Evolutionary conservation across 1,139 yeast genomes (phyloP).

Genomic region (Pichia sp.): DNA sequence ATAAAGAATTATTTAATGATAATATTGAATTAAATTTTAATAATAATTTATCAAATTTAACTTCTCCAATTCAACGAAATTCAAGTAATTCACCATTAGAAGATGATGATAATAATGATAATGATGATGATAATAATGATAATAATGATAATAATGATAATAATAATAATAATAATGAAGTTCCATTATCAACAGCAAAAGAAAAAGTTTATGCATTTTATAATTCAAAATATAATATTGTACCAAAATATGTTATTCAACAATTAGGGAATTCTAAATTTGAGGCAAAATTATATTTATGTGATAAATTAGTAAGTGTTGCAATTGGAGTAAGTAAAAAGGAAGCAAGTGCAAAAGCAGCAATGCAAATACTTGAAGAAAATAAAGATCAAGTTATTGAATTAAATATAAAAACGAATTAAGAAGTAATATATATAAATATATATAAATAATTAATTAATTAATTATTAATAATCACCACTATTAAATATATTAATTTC

Average conservation of each 20-base stretch:
- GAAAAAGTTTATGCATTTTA: conserved; percentile 12
- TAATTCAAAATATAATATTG: conserved; percentile 4
- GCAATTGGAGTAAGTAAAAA: conserved; percentile 14
- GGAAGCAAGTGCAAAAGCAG: conserved; percentile 16
- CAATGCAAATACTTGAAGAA: conserved; percentile 9
- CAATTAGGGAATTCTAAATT: conserved; percentile 4
- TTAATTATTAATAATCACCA: conserved; percentile 52
- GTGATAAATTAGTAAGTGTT: neutral
- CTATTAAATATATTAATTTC: conserved; percentile 86
- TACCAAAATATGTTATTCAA: conserved; percentile 7
- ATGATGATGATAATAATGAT: too few species aligned
- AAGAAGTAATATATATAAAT: too few species aligned
- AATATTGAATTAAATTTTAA: neutral
- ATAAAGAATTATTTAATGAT: neutral
- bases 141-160: too few species aligned
- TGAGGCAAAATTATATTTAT: conserved; percentile 7
- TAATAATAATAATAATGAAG: neutral
- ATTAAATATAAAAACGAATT: too few species aligned
- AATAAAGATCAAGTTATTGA: neutral
- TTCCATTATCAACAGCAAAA: conserved; percentile 7
- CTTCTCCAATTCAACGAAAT: neutral
- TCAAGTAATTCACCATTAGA: neutral
- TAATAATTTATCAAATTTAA: neutral
- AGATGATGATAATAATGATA: neutral
- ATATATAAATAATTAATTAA: neutral